These are phyloP conservation scores for Lactifluus echinatus DNA, from an alignment of 768 basidiomycete genomes.

Conservation along the genomic window DNA sequence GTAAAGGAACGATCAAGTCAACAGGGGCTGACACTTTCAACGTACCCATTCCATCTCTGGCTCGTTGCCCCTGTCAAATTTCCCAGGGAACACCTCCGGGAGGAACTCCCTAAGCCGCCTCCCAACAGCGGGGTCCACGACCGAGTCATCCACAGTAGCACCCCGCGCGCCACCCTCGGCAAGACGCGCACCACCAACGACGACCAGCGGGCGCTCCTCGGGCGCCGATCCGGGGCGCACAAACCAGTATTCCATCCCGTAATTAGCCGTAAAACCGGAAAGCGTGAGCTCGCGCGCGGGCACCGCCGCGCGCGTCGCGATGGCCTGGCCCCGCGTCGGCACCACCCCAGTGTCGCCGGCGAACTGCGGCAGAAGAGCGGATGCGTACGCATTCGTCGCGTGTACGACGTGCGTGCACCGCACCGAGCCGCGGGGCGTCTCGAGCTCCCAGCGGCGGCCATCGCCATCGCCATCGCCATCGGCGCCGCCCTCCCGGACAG, in stretches of 20 bases:
- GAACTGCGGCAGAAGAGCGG: slow-evolving; percentile 67
- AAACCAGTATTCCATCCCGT: slow-evolving; percentile 74
- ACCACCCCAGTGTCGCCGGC: slow-evolving; percentile 46
- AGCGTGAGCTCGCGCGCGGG: slow-evolving; percentile 32
- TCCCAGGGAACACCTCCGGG: slow-evolving; percentile 45
- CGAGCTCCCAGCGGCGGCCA: slow-evolving; percentile 41
- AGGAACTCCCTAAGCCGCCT: slow-evolving; percentile 48
- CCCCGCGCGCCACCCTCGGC: slow-evolving; percentile 38
- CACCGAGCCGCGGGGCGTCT: slow-evolving; percentile 60
- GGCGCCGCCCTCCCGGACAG: slow-evolving; percentile 30
- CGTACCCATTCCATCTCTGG: slow-evolving; percentile 80
- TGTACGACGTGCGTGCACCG: slow-evolving; percentile 62
- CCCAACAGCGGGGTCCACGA: slow-evolving; percentile 40
- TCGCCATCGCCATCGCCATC: no score
- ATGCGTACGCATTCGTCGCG: slow-evolving; percentile 80
- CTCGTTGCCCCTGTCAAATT: slow-evolving; percentile 39
- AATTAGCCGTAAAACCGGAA: slow-evolving; percentile 30
- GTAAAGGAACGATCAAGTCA: not conserved
- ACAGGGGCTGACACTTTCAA: not conserved
- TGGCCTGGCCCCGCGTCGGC: slow-evolving; percentile 65
- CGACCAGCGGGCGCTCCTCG: slow-evolving; percentile 45
- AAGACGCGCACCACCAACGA: slow-evolving; percentile 65
- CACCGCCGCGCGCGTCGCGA: slow-evolving; percentile 38
- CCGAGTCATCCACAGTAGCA: slow-evolving; percentile 49
- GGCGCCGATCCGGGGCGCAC: slow-evolving; percentile 40